Base-by-base conservation (phyloP, 148 eudicot species). In the Nepenthes mirabilis region DNA sequence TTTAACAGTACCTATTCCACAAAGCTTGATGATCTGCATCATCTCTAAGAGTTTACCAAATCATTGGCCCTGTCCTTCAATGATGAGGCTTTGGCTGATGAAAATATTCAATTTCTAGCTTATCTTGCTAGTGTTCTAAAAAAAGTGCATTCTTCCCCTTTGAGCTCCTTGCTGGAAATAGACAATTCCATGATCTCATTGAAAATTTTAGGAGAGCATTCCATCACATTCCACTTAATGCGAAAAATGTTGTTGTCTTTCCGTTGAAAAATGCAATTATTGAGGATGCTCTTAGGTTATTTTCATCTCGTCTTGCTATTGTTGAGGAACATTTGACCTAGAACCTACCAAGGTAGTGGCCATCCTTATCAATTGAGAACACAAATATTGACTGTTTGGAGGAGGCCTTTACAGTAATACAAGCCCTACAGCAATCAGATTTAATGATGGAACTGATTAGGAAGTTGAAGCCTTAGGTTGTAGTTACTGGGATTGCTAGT, bases 371-470 rank as follows among this genome's bases (percentile, higher is more conserved):
- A 35, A 67, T 93, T 56, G 79, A 86, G 98, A 72, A 70, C 57
- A 60, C 68, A 56, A 74, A 73, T 57, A 58, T 54, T 53, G 70
- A 69, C 14, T 49, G 63, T 66, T 65, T 73, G 53, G 77, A 78
- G 68, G 83, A 82, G 69, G 79, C 62, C 55, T 74, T 93, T 72
- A 85, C 96, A 43, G 96, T 93, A 34, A 82, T 93, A 65, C 95
- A 93, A 71, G 96, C 96, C 58, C 98, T 96, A 51, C 83, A 83
- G 37, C 98, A 93, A 57, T 93, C 98, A 61, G 98, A 93, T 80
- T 79, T 85, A 71, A 71, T 88, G 96, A 76, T 93, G 63, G 98
- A 93, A 79, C 78, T 93, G 62, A 80, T 93, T 33, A 83, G 66
- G 71, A 93, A 86, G 72, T 68, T 93, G 78, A 88, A 80, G 75